A percentile compares a stretch with the other conserved stretches of the same genome.
Evolutionary conservation across 768 basidiomycete genomes (phyloP).

Genomic region (Calocera viscosa): DNA sequence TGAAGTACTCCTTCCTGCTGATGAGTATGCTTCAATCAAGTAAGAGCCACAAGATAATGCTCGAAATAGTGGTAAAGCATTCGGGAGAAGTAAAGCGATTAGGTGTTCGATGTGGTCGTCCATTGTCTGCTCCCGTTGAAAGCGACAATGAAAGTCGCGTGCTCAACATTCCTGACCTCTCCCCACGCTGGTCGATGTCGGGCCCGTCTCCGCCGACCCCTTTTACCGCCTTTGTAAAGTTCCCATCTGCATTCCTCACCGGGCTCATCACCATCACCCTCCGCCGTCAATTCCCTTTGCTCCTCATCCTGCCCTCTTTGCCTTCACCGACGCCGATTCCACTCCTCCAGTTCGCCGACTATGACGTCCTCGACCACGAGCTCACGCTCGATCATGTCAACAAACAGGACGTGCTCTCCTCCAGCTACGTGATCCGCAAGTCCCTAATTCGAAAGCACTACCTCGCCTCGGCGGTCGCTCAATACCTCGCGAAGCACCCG

Average conservation of each 20-base stretch:
- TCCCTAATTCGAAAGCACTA: slow-evolving; percentile 91
- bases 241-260: neutral
- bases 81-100: no score
- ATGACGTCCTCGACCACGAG: neutral
- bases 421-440: slow-evolving; percentile 81
- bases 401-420: slow-evolving; percentile 39
- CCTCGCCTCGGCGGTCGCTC: slow-evolving; percentile 58
- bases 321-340: neutral
- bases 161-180: neutral
- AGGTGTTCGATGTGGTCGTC: no score
- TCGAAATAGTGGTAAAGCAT: no score
- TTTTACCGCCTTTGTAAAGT: neutral
- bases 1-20: no score
- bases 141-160: no score
- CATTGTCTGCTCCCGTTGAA: no score
- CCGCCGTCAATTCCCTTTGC: neutral
- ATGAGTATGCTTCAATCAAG: no score
- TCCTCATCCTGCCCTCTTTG: neutral
- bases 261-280: neutral
- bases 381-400: neutral
- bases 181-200: neutral
- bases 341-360: neutral
- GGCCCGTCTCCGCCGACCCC: neutral
- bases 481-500: slow-evolving; percentile 60
- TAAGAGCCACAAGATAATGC: no score